Base-by-base conservation (phyloP, 2,329 filamentous ascomycete species). In the Fusarium sp. region DNA sequence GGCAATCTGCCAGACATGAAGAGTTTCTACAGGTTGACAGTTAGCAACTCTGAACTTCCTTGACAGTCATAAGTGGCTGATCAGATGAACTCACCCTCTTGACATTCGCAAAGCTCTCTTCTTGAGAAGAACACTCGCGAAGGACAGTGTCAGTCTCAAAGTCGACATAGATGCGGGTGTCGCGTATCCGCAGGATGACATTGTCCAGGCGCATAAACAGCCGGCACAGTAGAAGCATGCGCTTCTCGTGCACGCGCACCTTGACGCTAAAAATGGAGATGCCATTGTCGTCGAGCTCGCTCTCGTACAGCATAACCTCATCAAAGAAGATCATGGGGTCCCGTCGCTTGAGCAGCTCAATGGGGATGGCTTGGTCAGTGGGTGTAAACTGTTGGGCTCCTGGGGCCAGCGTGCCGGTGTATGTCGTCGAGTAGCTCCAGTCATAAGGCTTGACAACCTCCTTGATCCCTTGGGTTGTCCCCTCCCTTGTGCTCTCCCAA, bases 261-360 rank as follows among this genome's bases (percentile, higher is more conserved):
- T 99, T 99, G 84, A 93, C 95, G 72, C 92, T 97, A 68, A 97
- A 88, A 81, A 98, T 89, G 34, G 95, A 94, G 77, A 98, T 97
- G 71, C 97, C 97, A 81, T 99, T 99, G 83, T 99, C 97, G 70
- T 98, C 97, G 56, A 99, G 90, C 86, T 99, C 97, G 84, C 97
- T 97, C 85, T 99, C 97, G 82, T 97, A 99, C 57, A 99, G 88
- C 78, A 98, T 92, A 43, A 99, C 95, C 78, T 98, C 95, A 84
- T 98, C 96, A 81, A 97, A 97, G 88, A 98, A 98, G 6, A 97
- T 85, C 75, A 99, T 99, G 0, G 97, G 97, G 81, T 99, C 97
- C 16, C 94, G 93, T 35, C 94, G 91, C 82, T 93, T 95, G 60
- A 99, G 89, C 48, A 98, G 89, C 78, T 96, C 94, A 66, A 98